Base-by-base conservation (phyloP, 1,284 basidiomycete species). In the Cryptococcus sp. region DNA sequence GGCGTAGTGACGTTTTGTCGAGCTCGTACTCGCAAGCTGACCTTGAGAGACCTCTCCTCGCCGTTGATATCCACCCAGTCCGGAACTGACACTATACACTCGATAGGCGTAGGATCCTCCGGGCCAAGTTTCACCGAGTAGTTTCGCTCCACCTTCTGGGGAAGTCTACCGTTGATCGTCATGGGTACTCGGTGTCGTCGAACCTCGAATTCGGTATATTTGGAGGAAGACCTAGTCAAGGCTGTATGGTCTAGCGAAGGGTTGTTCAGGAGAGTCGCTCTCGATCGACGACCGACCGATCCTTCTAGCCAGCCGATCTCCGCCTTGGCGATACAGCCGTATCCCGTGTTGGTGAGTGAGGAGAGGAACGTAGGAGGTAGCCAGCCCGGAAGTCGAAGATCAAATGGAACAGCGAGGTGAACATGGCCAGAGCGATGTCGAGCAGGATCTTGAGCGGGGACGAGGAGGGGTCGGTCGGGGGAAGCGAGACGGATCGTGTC, bases 311-410 rank as follows among this genome's bases (percentile, higher is more conserved):
- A 73, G 7, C 58, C 65, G 10, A 71, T 35, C 12, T 33, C 56
- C 5, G 52, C 57, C 5, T 53, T 36, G 1, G 58, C 62, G 2
- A 62, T 42, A 19, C 60, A 42, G 6, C 72, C 72, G 47, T 71
- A 71, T 0, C 51, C 38, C 5, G 59, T 60, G 3, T 47, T 48
- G 2, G 65, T 60, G 50, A 60, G 56, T 5, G 48, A 48, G 3
- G 60, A 53, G 9, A 43, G 24, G 43, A 66, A 60, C 3, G 62
- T 56, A 1, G 65, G 61, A 3, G 72, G 71, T 9, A 73, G 51
- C 71, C 71, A 73, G 3, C 70, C 71, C 1, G 71, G 70, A 3
- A 73, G 46, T 7, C 59, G 57, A 7, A 73, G 47, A 37, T 73
- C 71, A 44, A 73, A 72, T 2, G 63, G 52, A 16, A 73, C 50